Evolutionary conservation across 441 rosid genomes (phyloP), one percentile per base, ranked within the genome.

Genomic region (Syzygium syzygioides): DNA sequence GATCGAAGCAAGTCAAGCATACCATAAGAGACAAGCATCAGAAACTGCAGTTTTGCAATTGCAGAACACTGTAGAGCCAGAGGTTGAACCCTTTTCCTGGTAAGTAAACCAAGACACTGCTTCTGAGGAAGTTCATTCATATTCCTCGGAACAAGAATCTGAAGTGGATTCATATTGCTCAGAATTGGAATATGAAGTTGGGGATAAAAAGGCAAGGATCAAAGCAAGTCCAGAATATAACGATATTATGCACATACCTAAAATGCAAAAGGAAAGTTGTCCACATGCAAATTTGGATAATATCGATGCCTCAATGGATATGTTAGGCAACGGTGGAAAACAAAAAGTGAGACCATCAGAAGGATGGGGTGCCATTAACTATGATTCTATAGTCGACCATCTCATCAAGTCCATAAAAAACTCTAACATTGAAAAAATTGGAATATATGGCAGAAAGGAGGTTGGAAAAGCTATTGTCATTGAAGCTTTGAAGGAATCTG

Each of bases 381-480:
- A 59, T 26, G 64, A 59, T 12, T 28, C 30, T 11, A 59, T 26
- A 5, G 15, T 59, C 7, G 3, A 59, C 30, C 64, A 2, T 26
- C 64, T 59, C 30, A 59, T 59, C 17, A 6, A 59, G 64, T 59
- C 64, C 64, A 59, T 26, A 59, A 5, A 13, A 59, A 59, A 26
- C 26, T 59, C 64, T 12, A 3, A 86, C 86, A 80, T 60, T 13
- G 30, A 30, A 68, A 85, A 88, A 66, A 85, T 88, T 54, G 87
- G 87, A 18, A 76, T 88, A 18, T 52, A 85, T 30, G 90, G 90
- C 2, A 55, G 14, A 26, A 85, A 66, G 3, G 90, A 87, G 26
- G 86, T 68, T 37, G 90, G 87, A n/a, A 88, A 88, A 79, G 86
- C 90, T 55, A 85, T 55, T n/a, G 71, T 68, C 17, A 20, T 88